Base-by-base conservation (phyloP, 495 filamentous ascomycete genomes). In the Annulohypoxylon maeteangense region DNA sequence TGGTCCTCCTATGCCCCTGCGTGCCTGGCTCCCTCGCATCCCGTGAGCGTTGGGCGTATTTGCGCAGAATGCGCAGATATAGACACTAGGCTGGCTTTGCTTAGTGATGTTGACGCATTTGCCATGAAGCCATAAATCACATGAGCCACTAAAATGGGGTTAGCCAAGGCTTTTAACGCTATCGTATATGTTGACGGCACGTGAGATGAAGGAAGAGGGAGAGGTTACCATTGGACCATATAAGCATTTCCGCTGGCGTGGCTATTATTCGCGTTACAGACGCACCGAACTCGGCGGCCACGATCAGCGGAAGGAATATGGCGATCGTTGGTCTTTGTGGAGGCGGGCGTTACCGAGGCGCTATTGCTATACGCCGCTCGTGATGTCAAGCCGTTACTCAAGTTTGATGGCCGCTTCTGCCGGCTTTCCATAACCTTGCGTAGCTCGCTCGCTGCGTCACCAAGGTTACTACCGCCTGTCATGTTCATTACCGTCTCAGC, bases 111-210 rank as follows among this genome's bases (percentile, higher is more conserved):
- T 90, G 32, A 94, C 86, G 75, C 93, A 97, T 71, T 85, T 85
- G 5, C 89, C 90, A 74, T 97, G 93, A 29, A 94, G 86, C 89
- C 90, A 95, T 79, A 94, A 90, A 40, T 88, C 90, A 79, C 93
- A 97, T 3, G 93, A 94, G 81, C 94, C 90, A 80, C 93, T 94
- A 72, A 3, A 25, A 62, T 58, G 70, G 69, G 12, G 48, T 72
- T 60, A 68, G 70, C 31, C 55, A 66, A n/a, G 14, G 38, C 31
- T 14, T 54, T 58, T 31, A 18, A 65, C 38, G 1, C n/a, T 31
- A 29, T 47, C 31, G 8, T 44, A 36, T 12, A 14, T 32, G 20
- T 61, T 27, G 23, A 16, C 29, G 55, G 31, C 32, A n/a, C 11
- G 16, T 47, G 40, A 18, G 31, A 14, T 20, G 45, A 70, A 63